A percentile compares a stretch with the other conserved stretches of the same genome.
These are phyloP conservation scores for Trifolium pratense DNA, from an alignment of 306 rosid genomes.

Conservation along the genomic window DNA sequence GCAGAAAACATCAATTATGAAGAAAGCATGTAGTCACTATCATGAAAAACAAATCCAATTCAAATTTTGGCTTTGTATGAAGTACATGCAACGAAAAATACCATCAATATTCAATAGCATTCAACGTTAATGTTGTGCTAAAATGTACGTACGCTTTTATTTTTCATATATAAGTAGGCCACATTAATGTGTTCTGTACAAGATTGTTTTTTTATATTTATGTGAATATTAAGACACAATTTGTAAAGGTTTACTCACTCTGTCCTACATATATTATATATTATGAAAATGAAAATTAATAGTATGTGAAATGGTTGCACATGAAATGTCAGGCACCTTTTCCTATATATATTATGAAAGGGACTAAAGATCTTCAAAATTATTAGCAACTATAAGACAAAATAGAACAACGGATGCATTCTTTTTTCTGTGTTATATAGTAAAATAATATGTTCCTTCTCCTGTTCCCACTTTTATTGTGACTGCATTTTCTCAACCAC, in stretches of 20 bases:
- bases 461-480: not conserved
- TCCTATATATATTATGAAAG: slow-evolving; percentile 18
- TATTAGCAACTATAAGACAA: slow-evolving; percentile 32
- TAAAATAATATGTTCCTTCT: not conserved
- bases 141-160: slow-evolving; percentile 25
- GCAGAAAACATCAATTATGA: not conserved
- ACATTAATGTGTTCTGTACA: slow-evolving; percentile 23
- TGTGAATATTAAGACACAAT: slow-evolving; percentile 5
- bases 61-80: slow-evolving; percentile 32
- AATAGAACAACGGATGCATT: slow-evolving; percentile 5
- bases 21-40: not conserved
- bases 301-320: slow-evolving; percentile 15
- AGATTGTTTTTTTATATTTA: not conserved
- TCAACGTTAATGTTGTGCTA: slow-evolving; percentile 29
- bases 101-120: slow-evolving; percentile 17
- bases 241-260: slow-evolving; percentile 14
- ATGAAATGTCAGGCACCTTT: slow-evolving; percentile 17
- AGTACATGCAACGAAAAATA: not conserved
- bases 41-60: not conserved
- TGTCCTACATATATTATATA: not conserved
- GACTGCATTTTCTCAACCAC: slow-evolving; percentile 21
- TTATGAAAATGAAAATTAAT: not conserved
- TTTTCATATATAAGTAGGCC: slow-evolving; percentile 19
- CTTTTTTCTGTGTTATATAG: not conserved
- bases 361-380: slow-evolving; percentile 6